Base-by-base conservation (phyloP, 2,329 filamentous ascomycete genomes). In the Xylaria digitata region DNA sequence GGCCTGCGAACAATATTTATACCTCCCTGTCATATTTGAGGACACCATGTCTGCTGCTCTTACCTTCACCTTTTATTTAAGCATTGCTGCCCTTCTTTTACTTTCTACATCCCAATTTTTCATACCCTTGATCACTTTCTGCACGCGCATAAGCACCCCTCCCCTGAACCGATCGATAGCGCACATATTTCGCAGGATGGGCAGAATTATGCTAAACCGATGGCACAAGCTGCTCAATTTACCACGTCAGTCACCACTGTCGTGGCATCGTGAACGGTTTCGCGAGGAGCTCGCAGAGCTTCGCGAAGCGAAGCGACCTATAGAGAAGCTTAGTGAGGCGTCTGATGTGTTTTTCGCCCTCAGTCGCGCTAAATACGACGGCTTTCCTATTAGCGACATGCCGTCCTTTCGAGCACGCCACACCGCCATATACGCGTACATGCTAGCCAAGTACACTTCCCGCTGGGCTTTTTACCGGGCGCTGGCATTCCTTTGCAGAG, bases 361-460 rank as follows among this genome's bases (percentile, higher is more conserved):
- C 2, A 65, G 62, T 42, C 56, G 62, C 11, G 62, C 62, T 1
- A 30, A 21, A 7, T 54, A 58, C 53, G 64, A 63, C n/a, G 64
- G 58, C 1, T 74, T 80, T 66, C 72, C 75, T 17, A 66, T 80
- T 50, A 68, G 75, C 2, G 66, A 54, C 4, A 54, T 80, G 37
- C 76, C 77, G 7, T 65, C 55, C 1, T 75, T 78, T 42, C 37
- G 60, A 21, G 6, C 48, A 30, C 64, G 68, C 9, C 74, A 79
- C 63, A 21, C 66, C 48, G 56, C 68, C 8, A 72, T 80, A 0
- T 81, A 81, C 64, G 68, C 67, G 1, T 83, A 83, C 70, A 80
- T 83, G 77, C 11, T 83, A 4, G 73, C 71, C 15, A 83, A 84
- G 69, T 82, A 77, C 64, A 82, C 79, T 0, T 77, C 75, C 9